Evolutionary conservation across 1,284 basidiomycete species (phyloP).

Genomic region (Pholiota adiposa): DNA sequence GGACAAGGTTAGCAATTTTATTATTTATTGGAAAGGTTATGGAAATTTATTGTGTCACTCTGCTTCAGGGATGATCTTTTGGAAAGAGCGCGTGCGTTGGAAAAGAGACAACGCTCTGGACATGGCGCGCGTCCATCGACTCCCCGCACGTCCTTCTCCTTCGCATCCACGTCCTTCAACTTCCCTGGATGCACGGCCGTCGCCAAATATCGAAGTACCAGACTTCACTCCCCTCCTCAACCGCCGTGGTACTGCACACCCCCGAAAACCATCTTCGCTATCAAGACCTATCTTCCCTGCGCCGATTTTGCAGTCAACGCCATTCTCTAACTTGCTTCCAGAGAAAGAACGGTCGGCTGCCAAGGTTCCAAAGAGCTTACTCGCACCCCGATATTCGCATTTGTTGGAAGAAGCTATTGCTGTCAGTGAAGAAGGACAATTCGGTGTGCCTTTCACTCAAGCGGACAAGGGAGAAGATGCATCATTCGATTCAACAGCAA

Average conservation of each 20-base stretch:
- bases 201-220: conserved; percentile 45
- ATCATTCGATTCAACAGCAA: neutral
- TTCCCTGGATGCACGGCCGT: conserved; percentile 3
- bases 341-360: conserved; percentile 14
- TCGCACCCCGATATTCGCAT: conserved; percentile 61
- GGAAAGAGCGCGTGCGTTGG: conserved; percentile 57
- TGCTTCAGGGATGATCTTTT: conserved; percentile 53
- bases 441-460: neutral
- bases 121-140: conserved; percentile 53
- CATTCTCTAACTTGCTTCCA: conserved; percentile 34
- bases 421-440: conserved; percentile 11
- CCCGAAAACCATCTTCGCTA: neutral
- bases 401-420: conserved; percentile 18
- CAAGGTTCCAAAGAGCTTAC: conserved; percentile 40
- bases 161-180: neutral
- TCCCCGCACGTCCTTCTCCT: neutral
- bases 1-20: conserved; percentile 51
- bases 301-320: conserved; percentile 31
- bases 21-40: conserved; percentile 9
- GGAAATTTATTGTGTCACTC: conserved; percentile 5
- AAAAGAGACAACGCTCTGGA: conserved; percentile 64
- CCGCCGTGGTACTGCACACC: conserved; percentile 27
- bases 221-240: conserved; percentile 52
- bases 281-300: conserved; percentile 29
- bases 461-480: neutral